A percentile compares a stretch with the other conserved stretches of the same genome.
Evolutionary conservation across 768 basidiomycete genomes (phyloP).

Genomic region (Lactifluus hygrophoroides): DNA sequence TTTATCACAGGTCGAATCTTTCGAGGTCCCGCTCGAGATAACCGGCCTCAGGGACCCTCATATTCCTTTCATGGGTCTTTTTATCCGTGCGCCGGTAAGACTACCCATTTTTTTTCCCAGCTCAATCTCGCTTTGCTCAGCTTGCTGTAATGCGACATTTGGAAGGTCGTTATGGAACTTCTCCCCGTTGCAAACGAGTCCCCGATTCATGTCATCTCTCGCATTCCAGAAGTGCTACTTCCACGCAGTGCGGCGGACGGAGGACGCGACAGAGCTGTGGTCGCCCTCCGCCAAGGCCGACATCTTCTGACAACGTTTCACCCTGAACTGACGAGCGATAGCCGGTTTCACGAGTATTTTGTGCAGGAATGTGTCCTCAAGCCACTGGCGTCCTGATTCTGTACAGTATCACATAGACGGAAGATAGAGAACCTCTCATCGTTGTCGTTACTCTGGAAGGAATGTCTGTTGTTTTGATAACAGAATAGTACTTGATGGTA

Average conservation of each 20-base stretch:
- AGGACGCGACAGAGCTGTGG: conserved; percentile 52
- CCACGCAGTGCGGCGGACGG: conserved; percentile 35
- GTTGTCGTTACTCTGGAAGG: too few species aligned
- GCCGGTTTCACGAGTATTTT: conserved; percentile 89
- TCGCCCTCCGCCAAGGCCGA: conserved; percentile 77
- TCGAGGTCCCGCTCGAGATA: conserved; percentile 69
- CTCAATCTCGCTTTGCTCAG: not conserved
- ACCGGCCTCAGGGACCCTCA: conserved; percentile 51
- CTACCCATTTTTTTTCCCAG: not conserved
- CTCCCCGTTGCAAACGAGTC: conserved; percentile 39
- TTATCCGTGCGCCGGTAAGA: conserved; percentile 87
- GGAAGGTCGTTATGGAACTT: conserved; percentile 61
- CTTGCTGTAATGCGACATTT: too few species aligned
- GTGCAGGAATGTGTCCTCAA: conserved; percentile 61
- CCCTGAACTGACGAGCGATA: conserved; percentile 83
- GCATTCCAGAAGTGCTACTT: conserved; percentile 48
- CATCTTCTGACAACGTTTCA: conserved; percentile 90
- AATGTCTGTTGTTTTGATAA: too few species aligned
- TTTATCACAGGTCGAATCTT: conserved; percentile 70
- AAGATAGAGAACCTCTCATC: too few species aligned
- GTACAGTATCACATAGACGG: too few species aligned
- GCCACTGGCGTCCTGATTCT: conserved; percentile 5
- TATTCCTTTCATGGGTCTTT: conserved; percentile 68
- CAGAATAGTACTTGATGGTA: too few species aligned
- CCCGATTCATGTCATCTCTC: conserved; percentile 62